Evolutionary conservation across 2,329 filamentous ascomycete species (phyloP).

Genomic region (Orbilia javanica): DNA sequence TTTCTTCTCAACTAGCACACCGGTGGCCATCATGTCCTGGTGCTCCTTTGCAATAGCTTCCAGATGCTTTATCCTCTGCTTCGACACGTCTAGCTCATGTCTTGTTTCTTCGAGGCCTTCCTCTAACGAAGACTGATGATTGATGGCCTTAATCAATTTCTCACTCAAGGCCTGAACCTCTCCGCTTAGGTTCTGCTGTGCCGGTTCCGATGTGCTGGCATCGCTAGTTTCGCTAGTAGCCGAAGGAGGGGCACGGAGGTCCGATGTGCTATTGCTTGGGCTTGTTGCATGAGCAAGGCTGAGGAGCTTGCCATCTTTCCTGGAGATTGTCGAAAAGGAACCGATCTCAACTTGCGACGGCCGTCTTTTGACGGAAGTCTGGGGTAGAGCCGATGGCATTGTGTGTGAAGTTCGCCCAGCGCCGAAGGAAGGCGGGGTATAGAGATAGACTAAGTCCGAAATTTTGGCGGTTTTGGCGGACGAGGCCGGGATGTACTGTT

Average conservation of each 20-base stretch:
- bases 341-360: constrained; percentile 55
- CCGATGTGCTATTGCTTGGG: constrained; percentile 36
- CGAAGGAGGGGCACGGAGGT: constrained; percentile 20
- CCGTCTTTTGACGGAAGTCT: constrained; percentile 24
- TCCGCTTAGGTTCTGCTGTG: constrained; percentile 71
- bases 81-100: constrained; percentile 82
- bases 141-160: constrained; percentile 97
- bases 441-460: constrained; percentile 50
- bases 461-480: constrained; percentile 44
- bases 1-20: constrained; percentile 80
- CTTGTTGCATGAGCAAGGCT: constrained; percentile 32
- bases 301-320: constrained; percentile 33
- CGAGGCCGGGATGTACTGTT: constrained; percentile 12
- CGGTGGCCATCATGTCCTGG: constrained; percentile 76
- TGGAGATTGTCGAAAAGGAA: constrained; percentile 55
- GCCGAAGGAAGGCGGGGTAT: constrained; percentile 57
- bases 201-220: constrained; percentile 14
- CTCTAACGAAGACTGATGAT: constrained; percentile 91
- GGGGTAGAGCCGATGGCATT: constrained; percentile 48
- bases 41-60: constrained; percentile 78
- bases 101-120: constrained; percentile 85
- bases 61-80: constrained; percentile 75
- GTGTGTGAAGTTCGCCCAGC: constrained; percentile 50
- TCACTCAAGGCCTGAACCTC: constrained; percentile 93
- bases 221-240: constrained; percentile 33